These are phyloP conservation scores for Knufia petricola DNA, from an alignment of 2,329 filamentous ascomycete species.

Conservation along the genomic window DNA sequence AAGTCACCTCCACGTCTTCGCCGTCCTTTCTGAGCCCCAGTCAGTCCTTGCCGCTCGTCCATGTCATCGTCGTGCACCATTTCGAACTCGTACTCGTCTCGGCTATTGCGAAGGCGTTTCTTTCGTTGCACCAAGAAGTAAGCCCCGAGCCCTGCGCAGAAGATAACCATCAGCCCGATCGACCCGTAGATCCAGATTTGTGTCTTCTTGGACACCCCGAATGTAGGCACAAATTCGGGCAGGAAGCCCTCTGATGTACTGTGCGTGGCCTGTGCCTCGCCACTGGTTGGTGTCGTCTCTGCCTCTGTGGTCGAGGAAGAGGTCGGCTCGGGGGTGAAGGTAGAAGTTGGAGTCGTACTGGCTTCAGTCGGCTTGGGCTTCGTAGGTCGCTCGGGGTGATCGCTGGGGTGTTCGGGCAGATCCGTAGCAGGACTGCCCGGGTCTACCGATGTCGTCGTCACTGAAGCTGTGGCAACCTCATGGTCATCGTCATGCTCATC, in stretches of 20 bases:
- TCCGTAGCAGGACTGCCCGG: conserved; percentile 38
- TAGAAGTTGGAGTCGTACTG: conserved; percentile 23
- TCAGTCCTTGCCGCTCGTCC: conserved; percentile 38
- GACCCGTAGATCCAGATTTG: conserved; percentile 92
- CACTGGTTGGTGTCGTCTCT: conserved; percentile 17
- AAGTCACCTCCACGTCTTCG: conserved; percentile 68
- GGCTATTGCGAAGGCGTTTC: conserved; percentile 62
- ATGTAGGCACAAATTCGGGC: conserved; percentile 80
- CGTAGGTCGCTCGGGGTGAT: conserved; percentile 56
- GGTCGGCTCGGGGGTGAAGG: too few relatives aligned
- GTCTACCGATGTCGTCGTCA: conserved; percentile 54
- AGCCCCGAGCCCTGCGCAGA: conserved; percentile 69
- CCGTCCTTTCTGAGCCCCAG: conserved; percentile 40
- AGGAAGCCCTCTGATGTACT: conserved; percentile 49
- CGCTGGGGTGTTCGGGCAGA: conserved; percentile 42
- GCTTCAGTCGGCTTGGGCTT: conserved; percentile 45
- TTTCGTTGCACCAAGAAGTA: conserved; percentile 75
- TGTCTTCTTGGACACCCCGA: conserved; percentile 76
- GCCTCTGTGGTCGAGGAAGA: conserved; percentile 24
- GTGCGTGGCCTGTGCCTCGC: conserved; percentile 20
- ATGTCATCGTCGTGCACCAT: conserved; percentile 75
- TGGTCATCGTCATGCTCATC: conserved; percentile 74
- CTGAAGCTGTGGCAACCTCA: conserved; percentile 46
- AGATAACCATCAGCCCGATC: conserved; percentile 70
- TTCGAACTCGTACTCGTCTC: conserved; percentile 89